Conservation (phyloP, 257 asterid species). For the Nicotiana sylvestris region DNA sequence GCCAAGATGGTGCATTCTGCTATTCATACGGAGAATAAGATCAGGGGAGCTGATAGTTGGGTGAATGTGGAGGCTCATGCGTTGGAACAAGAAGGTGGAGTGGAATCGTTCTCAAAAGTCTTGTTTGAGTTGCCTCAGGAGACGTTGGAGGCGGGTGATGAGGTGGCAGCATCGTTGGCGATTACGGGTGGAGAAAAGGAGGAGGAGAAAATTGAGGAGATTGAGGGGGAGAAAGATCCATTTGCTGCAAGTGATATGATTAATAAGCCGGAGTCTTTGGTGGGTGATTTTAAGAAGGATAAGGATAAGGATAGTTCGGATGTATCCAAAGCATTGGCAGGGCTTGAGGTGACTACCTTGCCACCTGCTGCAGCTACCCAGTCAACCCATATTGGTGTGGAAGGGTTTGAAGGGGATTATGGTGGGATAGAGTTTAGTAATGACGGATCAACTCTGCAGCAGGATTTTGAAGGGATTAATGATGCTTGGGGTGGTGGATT, state of each 20-base stretch:
- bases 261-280: slow-evolving; percentile 75
- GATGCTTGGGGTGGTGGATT: slow-evolving; percentile 99
- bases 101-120: slow-evolving; percentile 48
- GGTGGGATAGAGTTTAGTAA: slow-evolving; percentile 88
- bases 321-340: slow-evolving; percentile 78
- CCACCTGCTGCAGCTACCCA: slow-evolving; percentile 96
- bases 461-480: slow-evolving; percentile 92
- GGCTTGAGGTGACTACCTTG: slow-evolving; percentile 75
- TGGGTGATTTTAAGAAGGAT: slow-evolving; percentile 93
- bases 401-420: slow-evolving; percentile 95
- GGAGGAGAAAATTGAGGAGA: slow-evolving; percentile 46
- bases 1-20: slow-evolving; percentile 98
- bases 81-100: slow-evolving; percentile 57
- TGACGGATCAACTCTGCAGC: slow-evolving; percentile 74
- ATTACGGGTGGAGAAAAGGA: slow-evolving; percentile 69
- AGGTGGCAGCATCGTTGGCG: slow-evolving; percentile 68
- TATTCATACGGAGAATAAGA: slow-evolving; percentile 77
- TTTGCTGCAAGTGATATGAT: slow-evolving; percentile 95
- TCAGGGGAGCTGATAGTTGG: slow-evolving; percentile 93
- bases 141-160: slow-evolving; percentile 86
- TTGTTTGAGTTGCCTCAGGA: slow-evolving; percentile 82
- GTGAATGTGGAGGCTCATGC: slow-evolving; percentile 53
- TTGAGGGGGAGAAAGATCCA: slow-evolving; percentile 80
- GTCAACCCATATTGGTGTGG: slow-evolving; percentile 89
- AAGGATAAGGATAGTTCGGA: slow-evolving; percentile 59